Evolutionary conservation across 2,329 filamentous ascomycete genomes (phyloP), one percentile per base, ranked within the genome.

Genomic region (Penicillium sp.): DNA sequence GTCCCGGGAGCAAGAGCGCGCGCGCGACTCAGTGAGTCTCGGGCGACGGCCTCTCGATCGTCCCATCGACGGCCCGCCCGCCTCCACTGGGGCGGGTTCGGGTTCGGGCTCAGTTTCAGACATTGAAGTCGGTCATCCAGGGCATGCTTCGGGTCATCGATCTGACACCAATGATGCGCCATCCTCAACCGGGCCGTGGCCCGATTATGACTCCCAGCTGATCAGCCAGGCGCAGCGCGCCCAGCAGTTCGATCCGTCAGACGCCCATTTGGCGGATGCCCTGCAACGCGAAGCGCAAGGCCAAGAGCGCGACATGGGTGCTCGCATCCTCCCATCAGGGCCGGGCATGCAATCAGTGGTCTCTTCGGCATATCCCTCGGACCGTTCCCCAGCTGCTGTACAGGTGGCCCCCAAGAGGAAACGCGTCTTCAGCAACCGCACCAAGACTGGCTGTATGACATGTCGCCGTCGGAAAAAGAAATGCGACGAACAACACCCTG

Each of bases 391-490:
- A 29, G 51, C 67, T 26, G 66, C 73, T 23, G 61, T 72, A 52
- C 70, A 75, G 66, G 61, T 73, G 49, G 67, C 73, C 51, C 67
- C 71, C 12, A 75, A 79, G 58, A 69, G 78, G 51, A 80, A 80
- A 53, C 71, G 78, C 17, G 75, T 79, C 66, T 97, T 97, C 67
- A 96, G 91, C 75, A 96, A 97, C 72, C 84, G 93, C 52, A 97
- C 93, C 17, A 97, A 97, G 76, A 97, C 92, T 8, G 91, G 92
- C 26, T 56, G 53, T 29, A 56, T 56, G 50, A 56, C 53, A 12
- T 56, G 53, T 39, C 53, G 53, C 15, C 49, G 50, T 26, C 42
- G 50, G 30, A 56, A 55, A 44, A 56, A 56, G 42, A 56, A 56
- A 50, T 56, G 53, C 39, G 53, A 56, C 27, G 94, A 97, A 77